Evolutionary conservation across 345 rosid genomes (phyloP), one percentile per base, ranked within the genome.

Genomic region (Citrus sp.): DNA sequence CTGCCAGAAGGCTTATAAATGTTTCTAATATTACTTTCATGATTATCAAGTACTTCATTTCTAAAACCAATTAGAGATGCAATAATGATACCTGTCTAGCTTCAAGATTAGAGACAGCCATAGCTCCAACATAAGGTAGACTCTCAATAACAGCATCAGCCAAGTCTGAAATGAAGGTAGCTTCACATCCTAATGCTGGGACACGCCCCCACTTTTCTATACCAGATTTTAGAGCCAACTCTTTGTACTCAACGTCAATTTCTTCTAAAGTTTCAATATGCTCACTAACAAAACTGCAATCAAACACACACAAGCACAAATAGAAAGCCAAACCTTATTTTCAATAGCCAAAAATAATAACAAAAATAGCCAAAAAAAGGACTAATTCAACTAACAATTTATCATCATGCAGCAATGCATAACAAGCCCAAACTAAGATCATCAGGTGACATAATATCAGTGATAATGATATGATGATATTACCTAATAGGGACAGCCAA

Each of bases 181-280:
- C 92, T 82, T 96, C 99, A 70, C 95, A 92, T 77, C 99, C 98
- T 77, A 94, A 81, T 7, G 98, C 98, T 32, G 98, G 97, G 77
- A 96, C 99, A 84, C 99, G 90, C 7, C 99, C 98, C 99, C 99
- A 94, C 59, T 96, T 94, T 80, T 89, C 90, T 73, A 94, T 91
- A 58, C 99, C 97, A 75, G 97, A 96, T 77, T 89, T 80, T 67
- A 92, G 88, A 85, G 97, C 99, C 87, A 96, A 84, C 88, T 96
- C 98, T 85, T 87, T 91, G 77, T 96, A 96, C 84, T 96, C 98
- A 5, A 96, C 99, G 28, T 96, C 99, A 77, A 96, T 96, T 89
- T 96, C 99, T 85, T 96, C 99, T 5, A 96, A 88, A 77, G 99
- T 94, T 87, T 96, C 99, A 79, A 96, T 94, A 85, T 94, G 99